Base-by-base conservation (phyloP, 306 rosid genomes). In the Acacia crassicarpa region DNA sequence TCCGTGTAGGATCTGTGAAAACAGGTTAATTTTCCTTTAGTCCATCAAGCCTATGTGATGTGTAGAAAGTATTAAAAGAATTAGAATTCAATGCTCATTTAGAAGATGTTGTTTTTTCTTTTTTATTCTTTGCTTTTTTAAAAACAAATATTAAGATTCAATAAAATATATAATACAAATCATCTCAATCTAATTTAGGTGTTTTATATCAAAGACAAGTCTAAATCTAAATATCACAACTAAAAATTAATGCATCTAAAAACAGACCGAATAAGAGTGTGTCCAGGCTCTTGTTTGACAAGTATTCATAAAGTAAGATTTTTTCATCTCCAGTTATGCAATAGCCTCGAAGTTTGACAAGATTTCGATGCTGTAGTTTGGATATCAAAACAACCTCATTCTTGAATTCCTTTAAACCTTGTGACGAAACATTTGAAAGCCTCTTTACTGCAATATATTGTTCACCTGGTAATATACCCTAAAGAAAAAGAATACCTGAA, bases 311-410 rank as follows among this genome's bases (percentile, higher is more conserved):
- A 0, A 92, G 40, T 54, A 90, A 58, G 1, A 92, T 59, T 43
- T 87, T 87, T 80, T 92, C 94, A 5, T 78, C 83, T 27, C 78
- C 86, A 30, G 77, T 65, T 2, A 78, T 74, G 71, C 91, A 89
- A 54, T 84, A 92, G 19, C 94, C 94, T 48, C 43, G 17, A 4
- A 90, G 86, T 59, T 86, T 75, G 32, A 89, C 92, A 35, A 90
- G 94, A 67, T 89, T 92, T 2, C 86, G 78, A 32, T 88, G 95
- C 4, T 89, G 91, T 45, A 89, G 89, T 74, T 91, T 91, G 1
- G 91, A 90, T 13, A 83, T 89, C 38, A 91, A 78, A 41, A 87
- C 59, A 6, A 84, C 83, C 81, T 91, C 94, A 84, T 87, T 91
- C 22, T 53, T 85, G 27, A 91, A 91, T 77, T 91, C 94, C 8